Evolutionary conservation across 75 land plant species (phyloP).

Genomic region (Sequoiadendron giganteum): DNA sequence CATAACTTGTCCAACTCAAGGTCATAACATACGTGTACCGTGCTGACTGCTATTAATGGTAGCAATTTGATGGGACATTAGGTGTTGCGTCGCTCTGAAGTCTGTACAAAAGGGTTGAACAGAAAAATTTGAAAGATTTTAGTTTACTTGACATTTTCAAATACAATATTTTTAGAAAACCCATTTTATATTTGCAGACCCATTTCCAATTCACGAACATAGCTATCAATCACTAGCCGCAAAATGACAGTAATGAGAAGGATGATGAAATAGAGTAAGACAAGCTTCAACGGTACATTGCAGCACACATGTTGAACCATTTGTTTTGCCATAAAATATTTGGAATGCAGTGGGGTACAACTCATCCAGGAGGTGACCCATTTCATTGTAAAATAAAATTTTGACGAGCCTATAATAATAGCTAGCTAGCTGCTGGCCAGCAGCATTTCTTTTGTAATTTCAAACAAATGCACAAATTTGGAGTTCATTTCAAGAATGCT

Average conservation of each 20-base stretch:
- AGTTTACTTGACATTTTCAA: background rate
- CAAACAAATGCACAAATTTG: conserved; percentile 12
- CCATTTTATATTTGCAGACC: background rate
- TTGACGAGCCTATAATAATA: background rate
- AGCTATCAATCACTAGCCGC: background rate
- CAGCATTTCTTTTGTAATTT: background rate
- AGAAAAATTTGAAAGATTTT: background rate
- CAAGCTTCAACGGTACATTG: background rate
- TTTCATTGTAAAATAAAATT: background rate
- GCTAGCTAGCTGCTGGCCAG: background rate
- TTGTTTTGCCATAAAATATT: background rate
- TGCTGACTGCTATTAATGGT: background rate
- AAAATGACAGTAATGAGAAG: background rate
- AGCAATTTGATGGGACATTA: background rate
- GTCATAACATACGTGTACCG: background rate
- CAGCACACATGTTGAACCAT: background rate
- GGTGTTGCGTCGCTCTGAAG: background rate
- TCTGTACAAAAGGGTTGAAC: background rate
- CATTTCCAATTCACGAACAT: background rate
- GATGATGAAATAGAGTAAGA: background rate
- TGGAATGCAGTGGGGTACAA: background rate
- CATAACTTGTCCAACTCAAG: background rate
- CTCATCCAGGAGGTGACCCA: background rate
- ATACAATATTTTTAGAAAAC: background rate
- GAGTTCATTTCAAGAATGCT: conserved; percentile 9